These are phyloP conservation scores for Blastomyces gilchristii DNA, from an alignment of 2,329 filamentous ascomycete genomes.

Conservation along the genomic window DNA sequence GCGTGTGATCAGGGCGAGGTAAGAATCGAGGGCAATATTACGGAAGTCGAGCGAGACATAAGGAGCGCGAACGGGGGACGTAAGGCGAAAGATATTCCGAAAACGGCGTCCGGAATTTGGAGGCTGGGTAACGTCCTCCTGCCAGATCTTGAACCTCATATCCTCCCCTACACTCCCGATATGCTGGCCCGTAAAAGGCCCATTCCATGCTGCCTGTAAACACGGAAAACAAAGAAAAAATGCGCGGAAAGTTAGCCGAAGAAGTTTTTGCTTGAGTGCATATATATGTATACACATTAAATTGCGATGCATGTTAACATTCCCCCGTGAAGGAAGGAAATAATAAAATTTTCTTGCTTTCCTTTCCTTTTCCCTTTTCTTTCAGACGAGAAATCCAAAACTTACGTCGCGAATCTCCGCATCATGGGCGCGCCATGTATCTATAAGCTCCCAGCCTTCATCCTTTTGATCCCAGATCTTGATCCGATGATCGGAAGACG, in stretches of 20 bases:
- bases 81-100: constrained; percentile 54
- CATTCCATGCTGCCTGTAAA: constrained; percentile 77
- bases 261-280: constrained; percentile 9
- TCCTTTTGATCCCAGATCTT: constrained; percentile 77
- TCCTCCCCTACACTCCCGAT: constrained; percentile 83
- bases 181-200: constrained; percentile 77
- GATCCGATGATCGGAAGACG: constrained; percentile 84
- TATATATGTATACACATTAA: background rate
- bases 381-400: background rate
- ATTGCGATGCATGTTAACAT: background rate
- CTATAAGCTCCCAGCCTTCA: constrained; percentile 65
- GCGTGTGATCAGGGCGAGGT: constrained; percentile 72
- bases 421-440: constrained; percentile 83
- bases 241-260: constrained; percentile 16
- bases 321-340: background rate
- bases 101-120: constrained; percentile 68
- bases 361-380: background rate
- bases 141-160: constrained; percentile 84
- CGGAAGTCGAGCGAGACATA: constrained; percentile 77
- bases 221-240: constrained; percentile 3
- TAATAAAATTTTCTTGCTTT: background rate
- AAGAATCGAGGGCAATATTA: constrained; percentile 71
- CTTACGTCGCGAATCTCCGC: constrained; percentile 77
- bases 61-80: constrained; percentile 56
- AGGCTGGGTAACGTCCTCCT: constrained; percentile 73